Base-by-base conservation (phyloP, 1,139 yeast species). In the Hyphopichia buzzinii region DNA sequence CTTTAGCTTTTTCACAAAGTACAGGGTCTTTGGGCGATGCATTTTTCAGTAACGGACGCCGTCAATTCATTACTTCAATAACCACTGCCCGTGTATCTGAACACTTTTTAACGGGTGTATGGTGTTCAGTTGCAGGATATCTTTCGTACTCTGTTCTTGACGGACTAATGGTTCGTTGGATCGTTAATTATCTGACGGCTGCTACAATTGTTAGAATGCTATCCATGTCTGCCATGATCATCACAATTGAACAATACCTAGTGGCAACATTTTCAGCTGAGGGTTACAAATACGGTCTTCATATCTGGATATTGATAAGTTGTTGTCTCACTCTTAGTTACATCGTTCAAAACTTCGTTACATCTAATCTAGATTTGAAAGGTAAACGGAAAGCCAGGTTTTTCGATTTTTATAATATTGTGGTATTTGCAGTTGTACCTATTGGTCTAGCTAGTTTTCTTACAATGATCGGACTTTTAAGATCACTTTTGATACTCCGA, bases 401-500 rank as follows among this genome's bases (percentile, higher is more conserved):
- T 44, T 78, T 92, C 45, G 89, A 84, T 52, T 69, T 83, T 40
- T 85, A 89, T 59, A 88, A 86, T 48, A 85, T 92, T 33, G 90
- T 86, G 1, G 97, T 92, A 1, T 92, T 87, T 67, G 97, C 97
- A 1, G 97, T 92, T 36, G 96, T 92, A 4, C 98, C 98, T 0
- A 90, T 92, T 17, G 98, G 98, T 0, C 53, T 92, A 42, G 97
- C 98, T 3, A 87, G 97, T 50, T 92, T 92, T 51, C 63, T 90
- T 19, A 89, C 97, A 4, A 88, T 90, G 96, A 68, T 89, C 21
- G 94, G 90, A 0, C 63, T 90, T 34, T 63, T 89, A 22, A 66
- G 97, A 43, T 78, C 88, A 36, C 59, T 89, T 34, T 68, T 89
- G 48, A 85, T 89, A 27, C 69, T 88, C 33, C 72, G 95, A 40